Conservation (phyloP, 225 moss, liverwort and hornwort genomes). For the Straminergon stramineum region DNA sequence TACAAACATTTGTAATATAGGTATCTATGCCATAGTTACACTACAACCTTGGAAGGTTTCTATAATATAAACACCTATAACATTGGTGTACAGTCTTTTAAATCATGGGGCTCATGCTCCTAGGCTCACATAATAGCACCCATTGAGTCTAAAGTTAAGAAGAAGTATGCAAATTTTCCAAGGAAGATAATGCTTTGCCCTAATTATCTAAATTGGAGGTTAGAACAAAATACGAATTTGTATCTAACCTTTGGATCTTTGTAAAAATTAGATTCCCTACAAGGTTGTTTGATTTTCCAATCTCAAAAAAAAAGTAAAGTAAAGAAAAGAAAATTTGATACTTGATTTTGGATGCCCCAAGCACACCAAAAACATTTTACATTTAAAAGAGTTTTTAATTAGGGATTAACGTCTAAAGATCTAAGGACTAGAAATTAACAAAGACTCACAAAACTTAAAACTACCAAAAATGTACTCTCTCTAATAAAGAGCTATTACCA, state of each 20-base stretch:
- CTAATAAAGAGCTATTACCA: no score
- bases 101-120: no score
- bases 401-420: accelerated
- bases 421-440: neutral
- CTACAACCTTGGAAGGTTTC: no score
- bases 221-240: no score
- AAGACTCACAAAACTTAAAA: neutral
- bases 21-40: no score
- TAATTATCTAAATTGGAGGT: neutral
- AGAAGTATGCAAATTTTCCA: neutral
- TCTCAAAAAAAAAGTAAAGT: no score
- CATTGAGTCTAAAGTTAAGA: neutral
- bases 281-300: neutral
- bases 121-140: no score
- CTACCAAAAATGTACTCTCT: neutral
- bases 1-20: no score
- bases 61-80: no score
- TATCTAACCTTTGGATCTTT: neutral
- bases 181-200: neutral
- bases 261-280: neutral
- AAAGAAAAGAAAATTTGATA: neutral
- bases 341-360: neutral
- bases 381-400: no score
- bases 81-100: no score
- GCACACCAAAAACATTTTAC: accelerated